A percentile compares a stretch with the other conserved stretches of the same genome.
These are phyloP conservation scores for Maudiozyma serrabonitensis DNA, from an alignment of 805 yeast species.

Conservation along the genomic window DNA sequence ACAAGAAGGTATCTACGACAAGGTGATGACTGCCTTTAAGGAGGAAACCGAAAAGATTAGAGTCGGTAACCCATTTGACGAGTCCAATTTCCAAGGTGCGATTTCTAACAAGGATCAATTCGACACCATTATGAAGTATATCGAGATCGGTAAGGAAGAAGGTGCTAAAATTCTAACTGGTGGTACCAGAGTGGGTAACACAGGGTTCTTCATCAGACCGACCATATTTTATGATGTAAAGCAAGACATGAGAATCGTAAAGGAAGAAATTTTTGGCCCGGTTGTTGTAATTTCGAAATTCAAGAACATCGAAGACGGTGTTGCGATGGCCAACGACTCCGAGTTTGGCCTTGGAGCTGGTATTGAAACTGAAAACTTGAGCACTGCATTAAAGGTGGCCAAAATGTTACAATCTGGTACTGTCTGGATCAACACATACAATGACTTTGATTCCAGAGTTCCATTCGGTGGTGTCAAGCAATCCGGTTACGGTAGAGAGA, in stretches of 20 bases:
- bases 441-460: conserved; percentile 62
- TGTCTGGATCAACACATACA: conserved; percentile 72
- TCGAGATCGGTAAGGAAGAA: conserved; percentile 13
- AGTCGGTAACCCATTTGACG: conserved; percentile 69
- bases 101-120: conserved; percentile 64
- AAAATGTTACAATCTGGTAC: conserved; percentile 64
- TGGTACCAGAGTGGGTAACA: conserved; percentile 32
- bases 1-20: conserved; percentile 63
- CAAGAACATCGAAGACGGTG: conserved; percentile 56
- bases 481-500: conserved; percentile 78
- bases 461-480: conserved; percentile 79
- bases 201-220: conserved; percentile 67
- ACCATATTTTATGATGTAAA: conserved; percentile 62
- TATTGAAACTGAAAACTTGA: conserved; percentile 54
- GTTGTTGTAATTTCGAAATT: conserved; percentile 64
- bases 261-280: conserved; percentile 75
- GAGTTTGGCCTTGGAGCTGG: conserved; percentile 78
- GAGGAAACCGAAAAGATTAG: conserved; percentile 47
- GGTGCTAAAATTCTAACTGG: too few species aligned
- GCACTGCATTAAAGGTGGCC: conserved; percentile 54
- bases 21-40: conserved; percentile 48
- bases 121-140: conserved; percentile 57
- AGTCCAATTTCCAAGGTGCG: conserved; percentile 63
- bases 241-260: conserved; percentile 51
- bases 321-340: conserved; percentile 56